Percentiles rank a stretch among this genome's conserved stretches.
phyloP scores from a whole-genome alignment of 169 alveolate species.

The Plasmodium falciparum region DNA sequence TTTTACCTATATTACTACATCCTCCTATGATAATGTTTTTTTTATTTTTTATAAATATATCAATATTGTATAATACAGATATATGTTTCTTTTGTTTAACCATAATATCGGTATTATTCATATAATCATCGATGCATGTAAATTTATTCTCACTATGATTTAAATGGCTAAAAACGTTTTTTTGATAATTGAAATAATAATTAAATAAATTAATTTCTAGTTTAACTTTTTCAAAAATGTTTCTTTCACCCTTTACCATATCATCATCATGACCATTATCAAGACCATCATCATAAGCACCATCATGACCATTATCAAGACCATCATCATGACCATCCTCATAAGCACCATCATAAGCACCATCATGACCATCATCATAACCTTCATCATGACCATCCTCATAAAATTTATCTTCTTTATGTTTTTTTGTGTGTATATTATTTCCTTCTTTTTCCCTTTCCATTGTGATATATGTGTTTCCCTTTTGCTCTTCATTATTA shows the following conservation, averaged over 20 bases:
- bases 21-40: conserved; percentile 63
- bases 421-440: background rate
- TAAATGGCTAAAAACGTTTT: conserved; percentile 57
- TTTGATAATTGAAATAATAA: conserved; percentile 63
- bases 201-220: conserved; percentile 39
- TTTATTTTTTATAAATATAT: conserved; percentile 61
- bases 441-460: background rate
- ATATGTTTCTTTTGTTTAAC: conserved; percentile 62
- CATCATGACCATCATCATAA: background rate
- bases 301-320: background rate
- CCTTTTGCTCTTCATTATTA: background rate
- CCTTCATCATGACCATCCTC: background rate
- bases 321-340: background rate
- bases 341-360: background rate
- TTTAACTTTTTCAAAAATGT: background rate
- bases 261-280: background rate
- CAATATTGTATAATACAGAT: conserved; percentile 64
- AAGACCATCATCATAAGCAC: background rate
- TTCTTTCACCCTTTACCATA: background rate
- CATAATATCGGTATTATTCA: conserved; percentile 33
- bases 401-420: background rate
- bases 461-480: background rate
- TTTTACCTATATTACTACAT: conserved; percentile 65
- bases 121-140: conserved; percentile 56
- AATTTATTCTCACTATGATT: conserved; percentile 46